A percentile compares a stretch with the other conserved stretches of the same genome.
phyloP scores from a whole-genome alignment of 495 filamentous ascomycete genomes.

The Hypoxylon lenormandii region DNA sequence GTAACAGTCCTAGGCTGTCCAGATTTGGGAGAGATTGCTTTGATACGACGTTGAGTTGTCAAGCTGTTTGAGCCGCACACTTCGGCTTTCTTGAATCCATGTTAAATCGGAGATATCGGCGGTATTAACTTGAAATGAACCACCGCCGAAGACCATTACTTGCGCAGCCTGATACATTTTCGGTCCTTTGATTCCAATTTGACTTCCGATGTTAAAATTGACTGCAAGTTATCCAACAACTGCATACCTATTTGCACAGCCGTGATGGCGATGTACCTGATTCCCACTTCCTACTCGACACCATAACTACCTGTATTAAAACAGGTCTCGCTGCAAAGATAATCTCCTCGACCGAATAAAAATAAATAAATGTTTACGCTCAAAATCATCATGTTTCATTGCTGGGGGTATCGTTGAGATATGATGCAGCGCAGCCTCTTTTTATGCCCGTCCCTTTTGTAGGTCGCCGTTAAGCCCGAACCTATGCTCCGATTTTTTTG shows the following conservation, averaged over 20 bases:
- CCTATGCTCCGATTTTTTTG: slow-evolving; percentile 50
- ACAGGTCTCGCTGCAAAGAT: slow-evolving; percentile 7
- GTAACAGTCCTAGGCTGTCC: neutral
- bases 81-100: neutral
- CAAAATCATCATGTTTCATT: slow-evolving; percentile 38
- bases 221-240: neutral
- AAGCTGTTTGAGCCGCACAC: slow-evolving; percentile 35
- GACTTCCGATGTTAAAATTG: too few species aligned
- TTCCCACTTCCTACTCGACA: neutral
- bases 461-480: slow-evolving; percentile 41
- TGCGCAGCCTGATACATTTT: too few species aligned
- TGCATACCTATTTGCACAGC: neutral
- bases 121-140: neutral
- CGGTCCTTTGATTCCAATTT: too few species aligned
- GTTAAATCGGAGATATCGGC: slow-evolving; percentile 32
- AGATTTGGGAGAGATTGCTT: slow-evolving; percentile 5
- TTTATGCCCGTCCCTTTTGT: slow-evolving; percentile 44
- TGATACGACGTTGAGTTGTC: slow-evolving; percentile 30
- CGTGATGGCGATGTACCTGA: neutral
- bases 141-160: too few species aligned
- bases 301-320: neutral
- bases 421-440: slow-evolving; percentile 46
- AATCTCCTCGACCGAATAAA: slow-evolving; percentile 8
- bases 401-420: slow-evolving; percentile 51
- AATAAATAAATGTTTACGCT: slow-evolving; percentile 12